A percentile compares a stretch with the other conserved stretches of the same genome.
Evolutionary conservation across 805 yeast genomes (phyloP).

Genomic region (Pichia occidentalis): DNA sequence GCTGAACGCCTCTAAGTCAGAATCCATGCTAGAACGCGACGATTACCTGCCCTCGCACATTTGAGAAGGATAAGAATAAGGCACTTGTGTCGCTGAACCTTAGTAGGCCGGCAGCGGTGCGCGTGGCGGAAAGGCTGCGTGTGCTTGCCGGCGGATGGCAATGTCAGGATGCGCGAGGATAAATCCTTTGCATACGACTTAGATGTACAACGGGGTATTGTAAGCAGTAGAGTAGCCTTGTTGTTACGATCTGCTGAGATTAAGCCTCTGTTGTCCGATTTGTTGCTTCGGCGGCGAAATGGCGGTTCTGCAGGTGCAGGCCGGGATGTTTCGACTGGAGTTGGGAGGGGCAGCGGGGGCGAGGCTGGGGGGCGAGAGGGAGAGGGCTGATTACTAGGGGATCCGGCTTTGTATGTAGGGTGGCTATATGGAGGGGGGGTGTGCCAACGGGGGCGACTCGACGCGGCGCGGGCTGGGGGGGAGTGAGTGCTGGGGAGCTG

Average conservation of each 20-base stretch:
- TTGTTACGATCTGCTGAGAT: slow-evolving; percentile 48
- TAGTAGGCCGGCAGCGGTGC: slow-evolving; percentile 35
- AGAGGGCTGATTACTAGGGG: no score
- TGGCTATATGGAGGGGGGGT: no score
- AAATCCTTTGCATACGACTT: slow-evolving; percentile 36
- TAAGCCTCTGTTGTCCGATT: slow-evolving; percentile 38
- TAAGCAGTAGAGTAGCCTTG: slow-evolving; percentile 48
- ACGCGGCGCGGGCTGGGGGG: no score
- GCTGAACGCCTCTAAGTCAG: slow-evolving; percentile 46
- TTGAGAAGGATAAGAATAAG: slow-evolving; percentile 37
- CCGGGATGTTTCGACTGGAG: no score
- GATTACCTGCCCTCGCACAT: slow-evolving; percentile 38
- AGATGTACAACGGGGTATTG: slow-evolving; percentile 18
- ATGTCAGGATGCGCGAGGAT: slow-evolving; percentile 40
- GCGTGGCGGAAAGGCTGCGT: slow-evolving; percentile 36
- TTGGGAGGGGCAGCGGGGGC: no score
- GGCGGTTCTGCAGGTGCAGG: no score
- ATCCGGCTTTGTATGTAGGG: no score
- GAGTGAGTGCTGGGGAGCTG: no score
- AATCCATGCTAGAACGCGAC: slow-evolving; percentile 46
- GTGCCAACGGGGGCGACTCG: no score
- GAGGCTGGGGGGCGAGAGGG: no score
- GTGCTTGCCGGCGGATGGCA: slow-evolving; percentile 39
- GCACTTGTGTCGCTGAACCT: slow-evolving; percentile 38
- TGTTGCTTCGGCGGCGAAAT: no score